A percentile compares a stretch with the other conserved stretches of the same genome.
Evolutionary conservation across 352 stramenopile genomes (phyloP).

Genomic region (Globisporangium cystogenes): DNA sequence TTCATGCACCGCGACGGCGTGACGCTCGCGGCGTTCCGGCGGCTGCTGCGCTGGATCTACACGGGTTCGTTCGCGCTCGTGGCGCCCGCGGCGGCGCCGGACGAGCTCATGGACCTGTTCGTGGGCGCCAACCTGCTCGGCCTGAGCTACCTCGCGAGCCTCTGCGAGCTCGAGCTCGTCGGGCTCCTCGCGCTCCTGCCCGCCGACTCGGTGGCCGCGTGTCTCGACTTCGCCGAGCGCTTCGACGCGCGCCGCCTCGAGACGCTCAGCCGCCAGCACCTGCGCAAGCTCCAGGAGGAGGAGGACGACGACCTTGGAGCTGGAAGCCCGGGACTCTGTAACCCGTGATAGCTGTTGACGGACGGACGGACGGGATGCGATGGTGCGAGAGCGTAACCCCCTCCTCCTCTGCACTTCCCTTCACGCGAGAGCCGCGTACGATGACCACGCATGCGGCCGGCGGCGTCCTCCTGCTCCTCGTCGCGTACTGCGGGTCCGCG

Average conservation of each 20-base stretch:
- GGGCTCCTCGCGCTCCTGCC: conserved; percentile 45
- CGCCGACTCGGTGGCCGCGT: conserved; percentile 38
- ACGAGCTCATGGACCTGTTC: conserved; percentile 69
- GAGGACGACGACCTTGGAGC: too few species aligned
- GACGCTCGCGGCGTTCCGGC: conserved; percentile 55
- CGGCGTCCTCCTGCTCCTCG: conserved; percentile 7
- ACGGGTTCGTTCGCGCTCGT: conserved; percentile 50
- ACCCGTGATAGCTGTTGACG: background rate
- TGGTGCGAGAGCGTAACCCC: too few species aligned
- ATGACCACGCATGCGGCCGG: conserved; percentile 13
- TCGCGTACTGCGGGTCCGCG: conserved; percentile 17
- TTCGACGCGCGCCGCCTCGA: conserved; percentile 50
- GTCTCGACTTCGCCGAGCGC: conserved; percentile 55
- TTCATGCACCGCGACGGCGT: conserved; percentile 74
- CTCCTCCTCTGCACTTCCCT: too few species aligned
- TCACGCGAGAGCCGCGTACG: too few species aligned
- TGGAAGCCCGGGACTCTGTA: too few species aligned
- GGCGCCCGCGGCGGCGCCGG: conserved; percentile 33
- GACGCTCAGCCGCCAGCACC: conserved; percentile 36
- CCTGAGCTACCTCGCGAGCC: conserved; percentile 40
- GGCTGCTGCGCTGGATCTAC: conserved; percentile 65
- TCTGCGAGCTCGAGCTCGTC: conserved; percentile 61
- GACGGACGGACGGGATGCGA: too few species aligned
- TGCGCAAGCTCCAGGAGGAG: conserved; percentile 14
- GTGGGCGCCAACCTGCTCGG: conserved; percentile 55